A percentile compares a stretch with the other conserved stretches of the same genome.
Evolutionary conservation across 495 filamentous ascomycete species (phyloP).

Genomic region (Neurospora tetraspora): DNA sequence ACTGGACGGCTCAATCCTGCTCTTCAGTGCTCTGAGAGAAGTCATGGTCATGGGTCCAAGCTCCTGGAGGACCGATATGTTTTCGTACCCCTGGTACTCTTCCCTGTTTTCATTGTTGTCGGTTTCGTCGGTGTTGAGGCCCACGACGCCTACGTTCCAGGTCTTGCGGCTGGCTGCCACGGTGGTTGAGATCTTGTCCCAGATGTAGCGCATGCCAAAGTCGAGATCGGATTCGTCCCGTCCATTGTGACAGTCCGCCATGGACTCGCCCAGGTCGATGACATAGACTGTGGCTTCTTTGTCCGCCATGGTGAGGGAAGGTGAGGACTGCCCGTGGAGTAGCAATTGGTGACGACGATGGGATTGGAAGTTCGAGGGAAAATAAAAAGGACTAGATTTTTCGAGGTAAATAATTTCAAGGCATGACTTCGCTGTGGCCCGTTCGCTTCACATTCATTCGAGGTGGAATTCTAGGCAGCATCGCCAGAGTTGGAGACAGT

Average conservation of each 20-base stretch:
- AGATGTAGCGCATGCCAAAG: constrained; percentile 86
- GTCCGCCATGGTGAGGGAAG: constrained; percentile 58
- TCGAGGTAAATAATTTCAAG: background rate
- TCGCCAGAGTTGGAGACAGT: background rate
- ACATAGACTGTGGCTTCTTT: constrained; percentile 94
- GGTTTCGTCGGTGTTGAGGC: constrained; percentile 71
- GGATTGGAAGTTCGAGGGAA: background rate
- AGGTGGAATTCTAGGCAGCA: constrained; percentile 17
- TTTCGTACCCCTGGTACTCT: constrained; percentile 54
- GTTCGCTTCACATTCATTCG: background rate
- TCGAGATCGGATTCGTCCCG: constrained; percentile 74
- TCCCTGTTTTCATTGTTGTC: constrained; percentile 49
- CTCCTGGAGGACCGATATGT: constrained; percentile 65
- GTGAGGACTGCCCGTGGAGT: background rate
- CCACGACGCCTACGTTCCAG: constrained; percentile 68
- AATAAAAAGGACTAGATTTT: background rate
- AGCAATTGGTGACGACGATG: background rate
- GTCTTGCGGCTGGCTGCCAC: constrained; percentile 78
- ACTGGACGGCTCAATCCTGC: constrained; percentile 53
- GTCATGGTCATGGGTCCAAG: constrained; percentile 66
- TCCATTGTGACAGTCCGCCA: constrained; percentile 66
- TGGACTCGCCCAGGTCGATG: constrained; percentile 75
- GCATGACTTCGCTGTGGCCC: background rate
- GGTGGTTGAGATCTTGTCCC: constrained; percentile 86
- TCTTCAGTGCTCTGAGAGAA: constrained; percentile 53